Percentiles rank a stretch among this genome's conserved stretches.
Evolutionary conservation across 148 eudicot genomes (phyloP).

Genomic region (Fagopyrum tataricum): DNA sequence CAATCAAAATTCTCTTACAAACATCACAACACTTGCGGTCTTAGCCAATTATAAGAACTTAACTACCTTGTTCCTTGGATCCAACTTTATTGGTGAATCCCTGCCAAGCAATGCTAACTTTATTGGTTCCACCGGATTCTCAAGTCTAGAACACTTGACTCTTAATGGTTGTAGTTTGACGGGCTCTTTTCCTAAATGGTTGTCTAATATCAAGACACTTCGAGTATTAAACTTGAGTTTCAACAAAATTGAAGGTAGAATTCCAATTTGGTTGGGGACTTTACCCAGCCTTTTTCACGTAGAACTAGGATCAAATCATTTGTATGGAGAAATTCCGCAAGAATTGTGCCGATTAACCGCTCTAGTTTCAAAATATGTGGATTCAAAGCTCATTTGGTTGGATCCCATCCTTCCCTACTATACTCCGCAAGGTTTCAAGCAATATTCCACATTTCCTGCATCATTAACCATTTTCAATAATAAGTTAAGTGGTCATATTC

Average conservation of each 20-base stretch:
- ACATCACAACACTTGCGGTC: constrained; percentile 44
- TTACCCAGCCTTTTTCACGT: constrained; percentile 60
- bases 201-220: constrained; percentile 38
- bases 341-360: constrained; percentile 36
- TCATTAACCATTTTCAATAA: constrained; percentile 55
- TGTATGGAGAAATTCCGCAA: constrained; percentile 45
- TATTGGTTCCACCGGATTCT: constrained; percentile 38
- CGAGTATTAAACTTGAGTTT: constrained; percentile 62
- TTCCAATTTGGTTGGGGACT: constrained; percentile 64
- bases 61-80: too few relatives aligned
- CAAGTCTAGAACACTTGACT: constrained; percentile 52
- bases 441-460: constrained; percentile 34
- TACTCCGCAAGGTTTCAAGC: constrained; percentile 26
- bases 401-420: constrained; percentile 63
- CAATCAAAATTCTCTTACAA: constrained; percentile 57
- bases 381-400: constrained; percentile 23
- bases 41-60: too few relatives aligned
- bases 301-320: constrained; percentile 51
- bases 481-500: constrained; percentile 51
- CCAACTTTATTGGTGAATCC: too few relatives aligned
- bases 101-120: too few relatives aligned
- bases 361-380: constrained; percentile 32
- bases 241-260: constrained; percentile 43
- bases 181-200: constrained; percentile 64
- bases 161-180: constrained; percentile 54